Evolutionary conservation across 2,329 filamentous ascomycete species (phyloP).

Genomic region (Beauveria sp.): DNA sequence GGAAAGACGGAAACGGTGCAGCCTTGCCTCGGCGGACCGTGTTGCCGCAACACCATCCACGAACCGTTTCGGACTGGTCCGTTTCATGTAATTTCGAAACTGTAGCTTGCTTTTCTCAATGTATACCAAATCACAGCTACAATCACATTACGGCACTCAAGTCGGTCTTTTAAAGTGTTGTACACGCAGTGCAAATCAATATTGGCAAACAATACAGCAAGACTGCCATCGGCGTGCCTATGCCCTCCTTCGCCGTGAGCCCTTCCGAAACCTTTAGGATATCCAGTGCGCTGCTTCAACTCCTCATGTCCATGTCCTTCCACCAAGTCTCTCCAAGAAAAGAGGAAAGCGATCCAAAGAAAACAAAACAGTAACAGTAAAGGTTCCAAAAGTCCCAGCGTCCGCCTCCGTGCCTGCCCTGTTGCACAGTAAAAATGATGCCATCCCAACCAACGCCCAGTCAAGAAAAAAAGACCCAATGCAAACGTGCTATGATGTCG

Average conservation of each 20-base stretch:
- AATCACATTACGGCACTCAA: background rate
- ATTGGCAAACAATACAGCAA: constrained; percentile 5
- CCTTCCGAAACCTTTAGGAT: constrained; percentile 7
- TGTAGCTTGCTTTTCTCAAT: background rate
- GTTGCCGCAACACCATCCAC: background rate
- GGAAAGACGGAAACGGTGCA: background rate
- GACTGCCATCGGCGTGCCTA: background rate
- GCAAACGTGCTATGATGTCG: constrained; percentile 11
- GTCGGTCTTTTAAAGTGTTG: background rate
- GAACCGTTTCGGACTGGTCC: too few species aligned
- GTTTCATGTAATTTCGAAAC: too few species aligned
- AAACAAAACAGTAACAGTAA: background rate
- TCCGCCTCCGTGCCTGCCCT: background rate
- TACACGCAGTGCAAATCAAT: constrained; percentile 3
- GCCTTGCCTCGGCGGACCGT: background rate
- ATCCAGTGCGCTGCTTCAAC: constrained; percentile 6
- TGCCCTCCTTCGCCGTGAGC: background rate
- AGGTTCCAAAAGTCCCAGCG: constrained; percentile 5
- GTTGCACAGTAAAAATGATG: background rate
- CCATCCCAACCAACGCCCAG: constrained; percentile 3
- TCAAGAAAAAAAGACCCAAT: background rate
- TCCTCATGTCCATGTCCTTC: background rate
- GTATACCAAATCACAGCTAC: background rate
- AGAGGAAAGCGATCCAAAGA: background rate
- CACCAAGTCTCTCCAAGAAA: background rate